phyloP scores from a whole-genome alignment of 2,329 filamentous ascomycete species.

The Alternaria postmessia region DNA sequence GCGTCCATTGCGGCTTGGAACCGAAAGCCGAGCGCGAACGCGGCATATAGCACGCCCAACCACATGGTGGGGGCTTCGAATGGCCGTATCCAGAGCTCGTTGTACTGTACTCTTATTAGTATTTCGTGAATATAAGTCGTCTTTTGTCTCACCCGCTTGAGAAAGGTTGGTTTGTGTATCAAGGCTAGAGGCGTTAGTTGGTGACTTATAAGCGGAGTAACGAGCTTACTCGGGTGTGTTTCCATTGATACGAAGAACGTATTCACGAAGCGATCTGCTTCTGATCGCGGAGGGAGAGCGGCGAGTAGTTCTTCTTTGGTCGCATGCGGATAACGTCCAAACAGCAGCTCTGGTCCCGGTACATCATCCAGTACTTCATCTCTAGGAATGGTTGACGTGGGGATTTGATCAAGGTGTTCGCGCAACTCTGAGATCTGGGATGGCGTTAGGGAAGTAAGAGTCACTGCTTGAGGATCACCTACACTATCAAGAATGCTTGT shows the following conservation, averaged over 20 bases:
- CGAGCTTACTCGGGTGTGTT: constrained; percentile 34
- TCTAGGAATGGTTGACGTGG: constrained; percentile 30
- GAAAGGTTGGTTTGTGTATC: constrained; percentile 43
- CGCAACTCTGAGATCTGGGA: constrained; percentile 43
- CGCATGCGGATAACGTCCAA: constrained; percentile 38
- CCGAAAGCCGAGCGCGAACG: constrained; percentile 44
- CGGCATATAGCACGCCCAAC: constrained; percentile 55
- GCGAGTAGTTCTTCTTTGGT: constrained; percentile 41
- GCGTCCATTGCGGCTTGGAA: constrained; percentile 32
- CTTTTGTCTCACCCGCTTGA: constrained; percentile 29
- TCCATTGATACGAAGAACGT: constrained; percentile 41
- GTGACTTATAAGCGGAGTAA: not conserved
- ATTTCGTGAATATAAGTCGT: too few species aligned
- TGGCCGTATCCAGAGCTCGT: constrained; percentile 55
- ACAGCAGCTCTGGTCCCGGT: constrained; percentile 39
- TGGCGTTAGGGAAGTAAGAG: not conserved
- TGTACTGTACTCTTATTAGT: constrained; percentile 47
- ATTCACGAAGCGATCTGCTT: constrained; percentile 36
- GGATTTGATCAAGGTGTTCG: constrained; percentile 42
- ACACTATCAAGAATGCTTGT: constrained; percentile 50
- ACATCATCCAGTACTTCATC: constrained; percentile 24
- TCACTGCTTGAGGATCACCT: constrained; percentile 9
- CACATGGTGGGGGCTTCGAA: constrained; percentile 52
- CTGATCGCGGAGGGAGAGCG: constrained; percentile 34
- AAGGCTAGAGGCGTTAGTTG: constrained; percentile 27